Base-by-base conservation (phyloP, 768 basidiomycete species). In the Cystoderma amianthinum region DNA sequence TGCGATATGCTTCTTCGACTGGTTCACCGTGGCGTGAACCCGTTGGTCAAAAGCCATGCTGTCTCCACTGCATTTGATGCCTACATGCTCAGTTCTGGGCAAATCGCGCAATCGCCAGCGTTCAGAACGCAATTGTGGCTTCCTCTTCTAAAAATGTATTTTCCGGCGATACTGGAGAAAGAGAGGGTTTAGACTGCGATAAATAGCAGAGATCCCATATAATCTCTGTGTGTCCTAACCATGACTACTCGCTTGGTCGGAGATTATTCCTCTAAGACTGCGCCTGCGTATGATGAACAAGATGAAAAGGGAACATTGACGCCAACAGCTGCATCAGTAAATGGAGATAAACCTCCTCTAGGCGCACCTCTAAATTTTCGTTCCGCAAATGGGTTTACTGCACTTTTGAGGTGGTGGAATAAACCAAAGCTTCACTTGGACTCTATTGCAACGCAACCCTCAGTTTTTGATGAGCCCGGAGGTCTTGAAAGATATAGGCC, bases 381-480 rank as follows among this genome's bases (percentile, higher is more conserved):
- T 9, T 41, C 46, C 12, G 46, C 55, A 17, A 41, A n/a, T 30
- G 53, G 54, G 6, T 49, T 58, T 19, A 45, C 46, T 40, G 42
- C 52, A 2, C 59, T 71, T 38, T 67, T 57, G 50, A 49, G 57
- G 24, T 54, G 51, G 34, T 58, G 56, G 48, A 58, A 49, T 41
- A 47, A 50, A 25, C 44, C 44, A 5, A 50, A 50, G n/a, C 20
- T 44, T 6, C 67, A 77, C 45, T 56, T 74, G 41, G 72, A 80
- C 46, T 60, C 63, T 24, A 65, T 78, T 46, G 78, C 80, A 6
- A 81, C 80, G 0, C 77, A 76, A 46, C 72, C 69, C 1, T 79
- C 76, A 16, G 78, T 81, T 0, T 82, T 78, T 48, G 80, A 81
- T 45, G 73, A 81, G 46, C 75, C 76, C 0, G 47, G 48, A 3